These are phyloP conservation scores for Alnus glutinosa DNA, from an alignment of 306 rosid genomes.

Conservation along the genomic window DNA sequence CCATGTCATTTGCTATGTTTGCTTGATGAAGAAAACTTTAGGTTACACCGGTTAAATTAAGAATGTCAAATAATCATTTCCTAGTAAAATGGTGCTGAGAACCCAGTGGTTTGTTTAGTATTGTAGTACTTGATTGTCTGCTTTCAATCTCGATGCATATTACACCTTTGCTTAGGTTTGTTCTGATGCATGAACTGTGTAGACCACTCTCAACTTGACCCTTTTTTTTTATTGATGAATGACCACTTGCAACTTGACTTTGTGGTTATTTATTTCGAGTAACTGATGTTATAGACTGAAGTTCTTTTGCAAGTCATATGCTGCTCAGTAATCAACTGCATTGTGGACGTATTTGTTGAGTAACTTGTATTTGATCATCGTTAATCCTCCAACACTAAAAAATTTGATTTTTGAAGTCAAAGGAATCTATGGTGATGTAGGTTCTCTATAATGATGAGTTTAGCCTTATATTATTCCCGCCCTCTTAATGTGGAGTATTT, in stretches of 20 bases:
- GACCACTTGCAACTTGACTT: not conserved
- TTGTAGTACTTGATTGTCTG: not conserved
- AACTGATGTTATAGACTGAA: slow-evolving; percentile 14
- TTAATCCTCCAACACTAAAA: not conserved
- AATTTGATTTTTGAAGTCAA: slow-evolving; percentile 6
- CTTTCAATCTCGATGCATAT: not conserved
- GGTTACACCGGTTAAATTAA: not conserved
- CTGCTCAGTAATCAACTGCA: not conserved
- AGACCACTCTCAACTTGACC: not conserved
- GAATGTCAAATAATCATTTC: not conserved
- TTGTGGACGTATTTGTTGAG: not conserved
- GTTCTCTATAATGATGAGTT: not conserved
- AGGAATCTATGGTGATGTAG: slow-evolving; percentile 2
- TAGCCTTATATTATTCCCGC: not conserved
- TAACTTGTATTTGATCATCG: not conserved
- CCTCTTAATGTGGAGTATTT: too few relatives aligned
- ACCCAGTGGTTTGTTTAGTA: not conserved
- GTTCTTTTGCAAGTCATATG: slow-evolving; percentile 31
- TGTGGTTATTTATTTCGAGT: slow-evolving; percentile 11
- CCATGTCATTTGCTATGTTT: slow-evolving; percentile 20
- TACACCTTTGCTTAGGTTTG: not conserved
- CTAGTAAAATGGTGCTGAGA: not conserved
- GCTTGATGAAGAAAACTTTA: not conserved
- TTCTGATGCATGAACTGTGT: slow-evolving; percentile 12
- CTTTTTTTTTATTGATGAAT: too few relatives aligned